Evolutionary conservation across 805 yeast species (phyloP), one percentile per base, ranked within the genome.

Genomic region (Scheffersomyces coipomensis): DNA sequence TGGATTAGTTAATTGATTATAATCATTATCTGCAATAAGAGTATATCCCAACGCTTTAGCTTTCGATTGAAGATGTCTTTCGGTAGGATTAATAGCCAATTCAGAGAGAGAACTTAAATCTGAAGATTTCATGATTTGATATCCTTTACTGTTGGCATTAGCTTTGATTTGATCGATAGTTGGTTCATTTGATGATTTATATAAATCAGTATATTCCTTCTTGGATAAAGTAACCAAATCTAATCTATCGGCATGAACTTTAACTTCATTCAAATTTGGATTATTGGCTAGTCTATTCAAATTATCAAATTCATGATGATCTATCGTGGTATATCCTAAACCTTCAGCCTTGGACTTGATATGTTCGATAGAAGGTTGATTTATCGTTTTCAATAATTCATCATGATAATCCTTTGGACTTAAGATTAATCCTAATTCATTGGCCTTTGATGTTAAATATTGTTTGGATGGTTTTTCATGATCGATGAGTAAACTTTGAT

Each of bases 251-350:
- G 72, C 72, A 10, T 58, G 59, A 11, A 48, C 41, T 34, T 66
- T 61, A 5, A 68, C 58, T 26, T 62, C 68, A 16, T 55, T 57
- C 23, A 65, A 52, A 13, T 55, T 47, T 19, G 74, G 74, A 8
- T 58, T 59, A 39, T 58, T 43, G 1, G 69, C 71, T 10, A 52
- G 44, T 23, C 49, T 46, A 12, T 30, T 33, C 38, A 59, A 42
- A 4, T 43, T 43, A 10, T 44, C 43, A 11, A 49, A 46, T 7
- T 55, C 58, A 2, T 35, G 34, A 11, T 35, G 18, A 5, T 45
- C 33, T 4, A 59, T 34, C 5, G 52, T 37, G 2, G 46, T 39
- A 24, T 41, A 45, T 2, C 27, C 36, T 4, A 29, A 15, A 2
- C 2, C 18, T n/a, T 35, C 22, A 2, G 64, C 66, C 29, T 55